Base-by-base conservation (phyloP, 495 filamentous ascomycete species). In the Neurospora discreta region DNA sequence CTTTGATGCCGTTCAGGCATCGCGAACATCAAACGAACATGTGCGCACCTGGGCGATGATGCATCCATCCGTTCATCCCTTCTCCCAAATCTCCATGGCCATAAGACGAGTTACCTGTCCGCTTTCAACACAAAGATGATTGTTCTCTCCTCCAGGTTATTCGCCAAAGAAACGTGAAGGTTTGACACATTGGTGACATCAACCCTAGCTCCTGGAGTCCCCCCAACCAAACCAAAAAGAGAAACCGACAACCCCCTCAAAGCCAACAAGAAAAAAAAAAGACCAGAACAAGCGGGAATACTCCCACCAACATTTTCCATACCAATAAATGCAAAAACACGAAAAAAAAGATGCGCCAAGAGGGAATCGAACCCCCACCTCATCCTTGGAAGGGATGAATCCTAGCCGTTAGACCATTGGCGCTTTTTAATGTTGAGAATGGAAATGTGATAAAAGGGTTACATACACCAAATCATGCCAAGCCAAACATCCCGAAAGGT, bases 361-460 rank as follows among this genome's bases (percentile, higher is more conserved):
- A 65, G 52, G 52, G 52, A 65, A 65, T 65, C 52, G 52, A 65
- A 65, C 52, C 52, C 52, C 52, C 52, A 65, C 52, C 52, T 65
- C 52, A 65, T 65, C 52, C 52, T 65, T 65, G 52, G 52, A 65
- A 65, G 52, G 52, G 52, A 65, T 65, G 52, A 65, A 65, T 65
- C 52, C 52, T 65, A 65, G 52, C 52, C 52, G 52, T 65, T 65
- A 65, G 52, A 65, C 52, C 52, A 65, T 65, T 65, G 52, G 52
- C 52, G 52, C 52, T 33, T 60, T 16, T 30, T 65, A 13, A 33
- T 65, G 23, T 60, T 65, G 52, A 0, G 33, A 18, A 4, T 18
- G 1, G 52, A 13, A 18, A 13, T 1, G 1, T 0, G 15, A 0
- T 2, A 0, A 1, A 0, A 0, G 1, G 23, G 1, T 60, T 60